Evolutionary conservation across 139 green algal species (phyloP), one percentile per base, ranked within the genome.

Genomic region (Deuterostichococcus epilithicus): DNA sequence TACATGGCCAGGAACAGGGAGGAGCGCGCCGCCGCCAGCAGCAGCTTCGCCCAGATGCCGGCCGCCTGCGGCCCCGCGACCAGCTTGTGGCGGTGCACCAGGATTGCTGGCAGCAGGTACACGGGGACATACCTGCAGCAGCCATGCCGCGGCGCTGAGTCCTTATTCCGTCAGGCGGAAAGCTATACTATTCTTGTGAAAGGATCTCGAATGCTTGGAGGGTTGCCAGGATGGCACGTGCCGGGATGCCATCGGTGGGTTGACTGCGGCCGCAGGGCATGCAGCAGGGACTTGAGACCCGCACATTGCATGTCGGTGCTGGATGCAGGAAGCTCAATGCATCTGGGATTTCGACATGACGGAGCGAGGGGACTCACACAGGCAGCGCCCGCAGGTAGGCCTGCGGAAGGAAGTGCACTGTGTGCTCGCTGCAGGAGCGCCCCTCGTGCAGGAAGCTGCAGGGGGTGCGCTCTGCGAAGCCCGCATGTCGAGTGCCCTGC

Each of bases 41-140:
- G 74, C 28, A 93, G 68, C 81, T 92, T 91, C 6, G 79, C 77
- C 78, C 92, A 84, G n/a, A 97, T 85, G 36, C 75, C 33, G 26
- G 79, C 42, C 47, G 84, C 82, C 23, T 37, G 68, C 42, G 52
- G 52, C 13, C 67, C 45, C 32, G 78, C 72, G 59, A 94, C 67
- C 76, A 98, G 81, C 33, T 77, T 70, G 58, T 85, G 73, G 73
- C 94, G 86, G 84, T 98, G 94, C 71, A 98, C 94, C 69, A 98
- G 84, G 42, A 97, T 45, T n/a, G 83, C 86, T 1, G 90, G 84
- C 26, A 94, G 75, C 22, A 94, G n/a, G 67, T 94, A 94, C 18
- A 94, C 87, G 32, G 89, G 84, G 15, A 86, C 36, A 72, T 89
- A 91, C 10, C 20, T 80, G 83, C n/a, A 91, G 70, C 63, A 87